Evolutionary conservation across 1,284 basidiomycete genomes (phyloP).

Genomic region (Lignosus rhinocerotis): DNA sequence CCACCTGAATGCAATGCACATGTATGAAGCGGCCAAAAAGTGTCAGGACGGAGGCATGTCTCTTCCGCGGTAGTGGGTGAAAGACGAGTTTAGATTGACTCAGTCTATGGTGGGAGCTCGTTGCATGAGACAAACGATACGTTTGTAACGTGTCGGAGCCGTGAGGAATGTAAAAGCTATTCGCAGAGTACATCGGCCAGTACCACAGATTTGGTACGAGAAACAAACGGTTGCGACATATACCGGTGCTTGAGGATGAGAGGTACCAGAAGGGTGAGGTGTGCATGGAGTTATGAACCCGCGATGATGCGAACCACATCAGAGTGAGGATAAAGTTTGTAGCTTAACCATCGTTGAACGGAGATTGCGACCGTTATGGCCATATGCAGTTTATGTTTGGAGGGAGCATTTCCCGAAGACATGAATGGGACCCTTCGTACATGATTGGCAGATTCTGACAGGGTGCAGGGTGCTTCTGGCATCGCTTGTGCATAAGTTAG

Average conservation of each 20-base stretch:
- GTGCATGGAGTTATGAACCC: background rate
- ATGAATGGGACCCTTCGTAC: background rate
- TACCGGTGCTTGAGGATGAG: background rate
- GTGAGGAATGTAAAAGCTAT: background rate
- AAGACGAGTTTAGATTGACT: constrained; percentile 3
- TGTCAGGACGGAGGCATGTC: constrained; percentile 9
- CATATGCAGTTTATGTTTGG: background rate
- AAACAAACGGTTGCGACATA: background rate
- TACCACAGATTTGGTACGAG: background rate
- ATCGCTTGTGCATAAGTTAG: background rate
- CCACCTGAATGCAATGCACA: constrained; percentile 16
- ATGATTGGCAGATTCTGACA: constrained; percentile 20
- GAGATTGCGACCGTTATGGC: background rate
- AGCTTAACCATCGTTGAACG: background rate
- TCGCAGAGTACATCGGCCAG: background rate
- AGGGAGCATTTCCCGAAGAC: background rate
- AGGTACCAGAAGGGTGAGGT: too few relatives aligned
- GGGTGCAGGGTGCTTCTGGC: background rate
- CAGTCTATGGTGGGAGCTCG: background rate
- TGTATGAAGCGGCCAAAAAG: background rate
- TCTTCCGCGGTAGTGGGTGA: constrained; percentile 13
- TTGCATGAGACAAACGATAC: constrained; percentile 14
- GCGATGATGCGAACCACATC: background rate
- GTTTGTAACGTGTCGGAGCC: background rate
- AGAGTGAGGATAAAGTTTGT: background rate